Evolutionary conservation across 2,329 filamentous ascomycete species (phyloP), one percentile per base, ranked within the genome.

Genomic region (Verticillium albo-atrum): DNA sequence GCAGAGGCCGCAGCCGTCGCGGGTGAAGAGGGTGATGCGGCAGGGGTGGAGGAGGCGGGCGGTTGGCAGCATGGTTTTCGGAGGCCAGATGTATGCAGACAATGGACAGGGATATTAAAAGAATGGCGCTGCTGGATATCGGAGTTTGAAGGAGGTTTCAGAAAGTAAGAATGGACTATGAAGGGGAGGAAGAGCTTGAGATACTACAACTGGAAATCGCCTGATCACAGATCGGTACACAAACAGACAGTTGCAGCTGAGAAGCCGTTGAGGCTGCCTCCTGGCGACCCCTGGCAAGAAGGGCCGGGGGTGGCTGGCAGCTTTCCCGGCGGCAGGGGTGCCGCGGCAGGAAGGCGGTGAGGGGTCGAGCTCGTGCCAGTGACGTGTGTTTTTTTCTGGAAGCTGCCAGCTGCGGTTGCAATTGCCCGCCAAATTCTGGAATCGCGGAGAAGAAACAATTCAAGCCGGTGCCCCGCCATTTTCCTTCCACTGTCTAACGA

Each of bases 11-110:
- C 90, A 94, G 61, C 87, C 87, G 35, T 84, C 77, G 50, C 90
- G 84, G 3, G 87, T 91, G 72, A 93, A 93, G 32, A 93, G 79
- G 0, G 90, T 93, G 67, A 93, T 87, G 60, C 88, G 82, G 69
- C 81, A 85, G 30, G 81, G 74, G 62, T 81, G 81, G 47, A 85
- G 68, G 4, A 87, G 73, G 55, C 78, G 76, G 47, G 68, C 64
- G 2, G 85, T 81, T 35, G 76, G 69, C 61, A 77, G 80, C 85
- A 88, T 88, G 50, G 57, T 67, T 60, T 58, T 20, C n/a, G n/a
- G 35, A 20, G 26, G 17, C 9, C 26, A 1, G 51, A n/a, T n/a
- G n/a, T n/a, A n/a, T n/a, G n/a, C n/a, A n/a, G n/a, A n/a, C n/a
- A n/a, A n/a, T n/a, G n/a, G n/a, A n/a, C n/a, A n/a, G n/a, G n/a